Evolutionary conservation across 371 early-diverging fungal species (phyloP).

Genomic region (Actinomucor elegans): DNA sequence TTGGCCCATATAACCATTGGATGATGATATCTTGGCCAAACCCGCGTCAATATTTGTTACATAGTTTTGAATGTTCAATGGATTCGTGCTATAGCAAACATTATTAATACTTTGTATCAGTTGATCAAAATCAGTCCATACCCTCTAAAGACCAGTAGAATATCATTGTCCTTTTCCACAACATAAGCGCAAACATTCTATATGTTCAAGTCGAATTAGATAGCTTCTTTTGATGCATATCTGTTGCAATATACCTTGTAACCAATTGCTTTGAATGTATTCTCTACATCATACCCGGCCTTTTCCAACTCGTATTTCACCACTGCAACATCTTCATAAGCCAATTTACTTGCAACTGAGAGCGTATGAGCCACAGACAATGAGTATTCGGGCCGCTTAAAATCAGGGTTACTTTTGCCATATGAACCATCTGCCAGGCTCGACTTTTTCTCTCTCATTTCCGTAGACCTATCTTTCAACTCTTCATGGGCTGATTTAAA

Average conservation of each 20-base stretch:
- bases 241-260: conserved; percentile 38
- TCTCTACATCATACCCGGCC: conserved; percentile 51
- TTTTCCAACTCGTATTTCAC: conserved; percentile 53
- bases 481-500: conserved; percentile 14
- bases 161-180: conserved; percentile 53
- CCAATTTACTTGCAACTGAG: conserved; percentile 53
- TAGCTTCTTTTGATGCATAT: neutral
- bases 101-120: neutral
- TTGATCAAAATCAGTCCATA: neutral
- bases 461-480: neutral
- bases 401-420: conserved; percentile 1
- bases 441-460: neutral
- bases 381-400: conserved; percentile 38
- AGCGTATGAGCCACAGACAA: conserved; percentile 51
- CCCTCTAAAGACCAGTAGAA: conserved; percentile 56
- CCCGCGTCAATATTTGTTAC: conserved; percentile 52
- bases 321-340: conserved; percentile 56
- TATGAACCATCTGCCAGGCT: neutral
- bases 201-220: neutral
- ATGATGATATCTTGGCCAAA: conserved; percentile 28
- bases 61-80: conserved; percentile 60
- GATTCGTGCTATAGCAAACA: conserved; percentile 56
- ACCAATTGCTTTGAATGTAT: conserved; percentile 53
- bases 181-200: conserved; percentile 58
- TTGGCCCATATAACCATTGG: conserved; percentile 36